A percentile compares a stretch with the other conserved stretches of the same genome.
phyloP scores from a whole-genome alignment of 352 stramenopile species.

The Globisporangium abappressorium region DNA sequence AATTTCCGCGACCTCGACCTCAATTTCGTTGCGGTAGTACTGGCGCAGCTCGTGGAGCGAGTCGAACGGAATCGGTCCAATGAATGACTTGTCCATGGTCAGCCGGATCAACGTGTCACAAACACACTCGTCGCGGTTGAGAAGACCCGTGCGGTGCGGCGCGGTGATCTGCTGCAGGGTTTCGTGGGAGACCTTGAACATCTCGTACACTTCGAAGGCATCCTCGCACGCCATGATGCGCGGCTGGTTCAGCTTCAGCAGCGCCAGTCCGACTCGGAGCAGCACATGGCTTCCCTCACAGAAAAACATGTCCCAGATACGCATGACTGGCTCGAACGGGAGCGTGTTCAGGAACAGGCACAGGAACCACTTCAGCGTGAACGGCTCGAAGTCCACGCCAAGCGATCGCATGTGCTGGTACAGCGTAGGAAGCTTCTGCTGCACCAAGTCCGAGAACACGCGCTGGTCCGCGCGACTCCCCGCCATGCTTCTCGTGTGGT shows the following conservation, averaged over 20 bases:
- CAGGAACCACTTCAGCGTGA: conserved; percentile 92
- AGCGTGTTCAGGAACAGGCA: conserved; percentile 92
- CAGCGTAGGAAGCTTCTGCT: conserved; percentile 81
- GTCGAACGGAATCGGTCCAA: conserved; percentile 72
- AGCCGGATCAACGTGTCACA: conserved; percentile 79
- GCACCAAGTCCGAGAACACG: conserved; percentile 84
- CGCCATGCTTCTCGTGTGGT: conserved; percentile 86
- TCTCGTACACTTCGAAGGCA: conserved; percentile 77
- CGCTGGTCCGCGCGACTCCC: conserved; percentile 88
- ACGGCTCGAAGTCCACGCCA: conserved; percentile 82
- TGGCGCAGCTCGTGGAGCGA: conserved; percentile 68
- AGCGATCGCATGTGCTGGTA: conserved; percentile 65
- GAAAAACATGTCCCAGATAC: conserved; percentile 90
- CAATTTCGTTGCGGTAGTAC: conserved; percentile 60
- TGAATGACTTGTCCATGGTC: conserved; percentile 80
- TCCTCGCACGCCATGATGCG: conserved; percentile 74
- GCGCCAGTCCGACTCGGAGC: conserved; percentile 74
- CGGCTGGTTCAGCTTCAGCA: conserved; percentile 80
- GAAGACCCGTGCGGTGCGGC: conserved; percentile 47
- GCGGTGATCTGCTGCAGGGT: conserved; percentile 53
- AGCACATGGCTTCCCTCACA: conserved; percentile 89
- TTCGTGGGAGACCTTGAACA: conserved; percentile 76
- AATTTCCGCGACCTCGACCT: conserved; percentile 41
- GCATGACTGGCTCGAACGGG: conserved; percentile 83
- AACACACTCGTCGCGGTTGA: conserved; percentile 81